Evolutionary conservation across 768 basidiomycete genomes (phyloP).

Genomic region (Thelephora aurantiotincta): DNA sequence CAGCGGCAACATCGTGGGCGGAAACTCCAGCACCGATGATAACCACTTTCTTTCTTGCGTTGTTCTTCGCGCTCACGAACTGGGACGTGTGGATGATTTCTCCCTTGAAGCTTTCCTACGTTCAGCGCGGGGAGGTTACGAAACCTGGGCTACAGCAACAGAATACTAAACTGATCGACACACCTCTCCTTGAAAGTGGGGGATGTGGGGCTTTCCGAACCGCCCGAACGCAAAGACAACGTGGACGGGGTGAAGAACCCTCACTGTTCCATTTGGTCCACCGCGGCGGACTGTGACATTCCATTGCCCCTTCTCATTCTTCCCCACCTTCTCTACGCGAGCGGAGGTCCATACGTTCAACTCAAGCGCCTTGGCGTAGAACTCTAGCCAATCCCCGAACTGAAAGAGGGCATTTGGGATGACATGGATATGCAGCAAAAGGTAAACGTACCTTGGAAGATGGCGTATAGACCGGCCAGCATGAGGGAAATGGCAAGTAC

Average conservation of each 20-base stretch:
- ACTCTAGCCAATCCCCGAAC: not conserved
- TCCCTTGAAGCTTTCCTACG: slow-evolving; percentile 30
- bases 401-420: not conserved
- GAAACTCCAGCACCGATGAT: slow-evolving; percentile 23
- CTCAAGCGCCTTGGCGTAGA: no score
- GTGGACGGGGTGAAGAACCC: slow-evolving; percentile 23
- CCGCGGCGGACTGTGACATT: slow-evolving; percentile 21
- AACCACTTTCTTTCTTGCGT: slow-evolving; percentile 25
- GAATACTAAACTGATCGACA: no score
- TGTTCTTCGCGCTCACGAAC: slow-evolving; percentile 17
- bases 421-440: no score
- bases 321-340: slow-evolving; percentile 13
- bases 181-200: slow-evolving; percentile 12
- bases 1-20: no score
- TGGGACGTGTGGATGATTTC: slow-evolving; percentile 17
- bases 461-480: slow-evolving; percentile 17
- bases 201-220: slow-evolving; percentile 21
- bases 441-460: slow-evolving; percentile 15
- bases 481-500: slow-evolving; percentile 22
- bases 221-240: slow-evolving; percentile 25
- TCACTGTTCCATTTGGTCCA: slow-evolving; percentile 14
- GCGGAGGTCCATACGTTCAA: no score
- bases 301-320: slow-evolving; percentile 13
- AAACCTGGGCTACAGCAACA: not conserved
- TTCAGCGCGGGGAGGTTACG: slow-evolving; percentile 42